Base-by-base conservation (phyloP, 73 alveolate species). In the Uronychia setigera region DNA sequence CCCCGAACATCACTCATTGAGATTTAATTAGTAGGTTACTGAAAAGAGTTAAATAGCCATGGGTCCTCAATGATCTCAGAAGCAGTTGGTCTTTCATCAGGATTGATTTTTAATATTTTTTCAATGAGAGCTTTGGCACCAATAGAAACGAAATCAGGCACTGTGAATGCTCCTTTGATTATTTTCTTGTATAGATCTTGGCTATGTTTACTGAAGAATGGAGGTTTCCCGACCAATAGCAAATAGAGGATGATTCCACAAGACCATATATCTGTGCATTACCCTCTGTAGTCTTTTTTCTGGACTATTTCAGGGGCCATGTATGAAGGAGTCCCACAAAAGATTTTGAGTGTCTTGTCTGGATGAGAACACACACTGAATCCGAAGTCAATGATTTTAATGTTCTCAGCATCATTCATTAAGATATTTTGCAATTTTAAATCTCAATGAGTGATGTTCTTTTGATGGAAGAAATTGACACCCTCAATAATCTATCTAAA, bases 261-360 rank as follows among this genome's bases (percentile, higher is more conserved):
- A 74, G 99, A 95, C 99, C 99, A 98, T 0, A 98, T 92, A 85
- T 98, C 99, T 80, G 98, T 93, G 27, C 96, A 92, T 29, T 92
- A 91, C 0, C 99, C 98, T 75, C 89, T 84, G 89, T 97, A 95
- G 80, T 98, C 98, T 84, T 91, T 93, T 87, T 93, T 98, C 81
- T 89, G 78, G 1, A 95, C 96, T 32, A 98, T 96, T 91, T 98
- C 99, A 1, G 99, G 99, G 25, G 99, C 96, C 99, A 98, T 98
- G 85, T 98, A 98, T 30, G 97, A 86, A 0, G 99, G 99, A 13
- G 99, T 98, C 31, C 99, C 99, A 88, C 99, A 98, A 86, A 96
- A 97, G 26, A 97, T 89, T 81, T 95, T 92, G 0, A 95, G 80
- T 33, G 89, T 95, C 46, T 91, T 60, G 31, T 88, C 93, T 35